phyloP scores from a whole-genome alignment of 2,329 filamentous ascomycete genomes.

The Dothistroma pini region DNA sequence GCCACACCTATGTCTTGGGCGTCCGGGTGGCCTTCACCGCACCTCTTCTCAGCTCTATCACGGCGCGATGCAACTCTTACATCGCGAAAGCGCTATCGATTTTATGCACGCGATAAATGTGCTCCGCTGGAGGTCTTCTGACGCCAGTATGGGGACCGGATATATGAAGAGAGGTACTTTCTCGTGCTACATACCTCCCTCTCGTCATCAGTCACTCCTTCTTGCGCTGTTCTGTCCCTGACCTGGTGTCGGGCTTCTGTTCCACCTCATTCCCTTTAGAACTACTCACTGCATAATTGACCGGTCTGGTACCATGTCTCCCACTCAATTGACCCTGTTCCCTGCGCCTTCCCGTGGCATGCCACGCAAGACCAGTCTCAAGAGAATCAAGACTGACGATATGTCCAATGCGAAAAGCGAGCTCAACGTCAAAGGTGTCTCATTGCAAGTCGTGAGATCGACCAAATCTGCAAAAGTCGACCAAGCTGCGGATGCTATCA shows the following conservation, averaged over 20 bases:
- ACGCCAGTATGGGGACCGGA: conserved; percentile 1
- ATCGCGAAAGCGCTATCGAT: conserved; percentile 11
- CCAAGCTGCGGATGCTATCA: conserved; percentile 25
- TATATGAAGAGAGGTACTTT: conserved; percentile 17
- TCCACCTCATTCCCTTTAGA: neutral
- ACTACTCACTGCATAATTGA: neutral
- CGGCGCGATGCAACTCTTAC: conserved; percentile 10
- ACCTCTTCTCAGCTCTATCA: conserved; percentile 6
- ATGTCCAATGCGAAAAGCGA: conserved; percentile 11
- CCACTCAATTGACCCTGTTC: conserved; percentile 21
- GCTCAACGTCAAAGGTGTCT: conserved; percentile 28
- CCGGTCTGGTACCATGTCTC: conserved; percentile 24
- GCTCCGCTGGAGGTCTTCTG: neutral
- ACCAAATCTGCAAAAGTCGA: conserved; percentile 18
- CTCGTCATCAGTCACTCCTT: conserved; percentile 8
- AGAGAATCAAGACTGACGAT: conserved; percentile 12
- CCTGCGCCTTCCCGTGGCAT: conserved; percentile 15
- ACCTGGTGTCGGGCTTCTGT: conserved; percentile 11
- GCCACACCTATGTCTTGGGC: conserved; percentile 16
- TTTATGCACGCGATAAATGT: conserved; percentile 3
- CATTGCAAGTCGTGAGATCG: conserved; percentile 26
- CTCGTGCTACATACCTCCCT: conserved; percentile 4
- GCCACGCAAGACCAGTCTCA: conserved; percentile 17
- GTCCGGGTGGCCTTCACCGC: conserved; percentile 8
- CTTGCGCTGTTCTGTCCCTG: conserved; percentile 1